Evolutionary conservation across 1,284 basidiomycete genomes (phyloP).

Genomic region (Peniophora sp.): DNA sequence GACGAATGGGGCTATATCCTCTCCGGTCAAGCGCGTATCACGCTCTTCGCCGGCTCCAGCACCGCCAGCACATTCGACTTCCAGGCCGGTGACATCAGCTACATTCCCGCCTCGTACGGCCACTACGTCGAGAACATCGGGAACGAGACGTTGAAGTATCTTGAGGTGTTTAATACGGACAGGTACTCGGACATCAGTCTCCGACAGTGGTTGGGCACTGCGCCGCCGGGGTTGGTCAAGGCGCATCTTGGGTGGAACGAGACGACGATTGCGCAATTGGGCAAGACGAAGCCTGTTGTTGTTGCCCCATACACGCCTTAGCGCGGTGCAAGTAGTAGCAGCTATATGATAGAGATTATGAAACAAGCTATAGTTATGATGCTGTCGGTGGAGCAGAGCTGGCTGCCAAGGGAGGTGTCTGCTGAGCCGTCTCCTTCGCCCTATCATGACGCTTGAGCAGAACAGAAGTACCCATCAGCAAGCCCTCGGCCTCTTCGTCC

Average conservation of each 20-base stretch:
- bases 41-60: conserved; percentile 52
- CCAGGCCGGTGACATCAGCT: conserved; percentile 60
- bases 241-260: background rate
- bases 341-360: no score
- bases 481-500: conserved; percentile 60
- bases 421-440: background rate
- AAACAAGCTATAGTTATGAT: no score
- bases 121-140: conserved; percentile 71
- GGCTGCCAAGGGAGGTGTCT: no score
- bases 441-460: conserved; percentile 46
- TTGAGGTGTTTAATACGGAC: conserved; percentile 57
- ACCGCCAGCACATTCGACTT: conserved; percentile 66
- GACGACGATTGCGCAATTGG: background rate
- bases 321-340: background rate
- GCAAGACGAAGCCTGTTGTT: background rate
- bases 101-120: conserved; percentile 51
- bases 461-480: conserved; percentile 71
- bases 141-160: conserved; percentile 50
- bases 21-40: conserved; percentile 50
- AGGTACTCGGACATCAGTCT: conserved; percentile 2
- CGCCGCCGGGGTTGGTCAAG: conserved; percentile 23
- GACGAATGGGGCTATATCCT: conserved; percentile 59
- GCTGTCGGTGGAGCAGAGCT: no score
- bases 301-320: background rate
- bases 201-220: conserved; percentile 55